phyloP scores from a whole-genome alignment of 768 basidiomycete species.

The Lentinula guzmanii region DNA sequence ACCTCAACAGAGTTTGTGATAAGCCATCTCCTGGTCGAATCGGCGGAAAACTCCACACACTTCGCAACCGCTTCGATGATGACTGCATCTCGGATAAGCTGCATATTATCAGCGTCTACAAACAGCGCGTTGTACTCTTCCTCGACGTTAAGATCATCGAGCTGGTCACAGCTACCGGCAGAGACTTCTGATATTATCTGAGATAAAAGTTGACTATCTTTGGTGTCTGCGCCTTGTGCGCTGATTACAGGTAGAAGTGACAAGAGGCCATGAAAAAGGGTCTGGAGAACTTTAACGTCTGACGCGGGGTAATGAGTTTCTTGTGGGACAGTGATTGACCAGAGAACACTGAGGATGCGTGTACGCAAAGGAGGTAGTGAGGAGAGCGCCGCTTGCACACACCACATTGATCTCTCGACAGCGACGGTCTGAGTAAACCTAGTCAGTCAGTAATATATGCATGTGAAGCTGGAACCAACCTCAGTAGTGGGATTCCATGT shows the following conservation, averaged over 20 bases:
- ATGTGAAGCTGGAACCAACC: constrained; percentile 27
- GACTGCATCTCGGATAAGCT: constrained; percentile 27
- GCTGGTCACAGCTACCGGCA: constrained; percentile 40
- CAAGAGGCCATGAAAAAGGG: constrained; percentile 47
- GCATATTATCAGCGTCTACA: constrained; percentile 29
- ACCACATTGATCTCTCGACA: constrained; percentile 65
- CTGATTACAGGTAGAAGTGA: constrained; percentile 39
- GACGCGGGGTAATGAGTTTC: constrained; percentile 36
- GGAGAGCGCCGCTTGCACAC: constrained; percentile 52
- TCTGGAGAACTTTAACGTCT: constrained; percentile 41
- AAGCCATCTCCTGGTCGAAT: constrained; percentile 42
- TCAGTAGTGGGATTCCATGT: constrained; percentile 54
- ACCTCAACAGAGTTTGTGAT: constrained; percentile 48
- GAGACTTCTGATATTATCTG: constrained; percentile 41
- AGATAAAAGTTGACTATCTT: constrained; percentile 29
- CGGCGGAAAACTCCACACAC: constrained; percentile 45
- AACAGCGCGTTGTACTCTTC: constrained; percentile 41
- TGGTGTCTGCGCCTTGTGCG: constrained; percentile 13
- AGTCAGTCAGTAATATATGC: neutral
- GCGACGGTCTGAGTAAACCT: constrained; percentile 27
- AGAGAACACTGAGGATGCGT: constrained; percentile 42
- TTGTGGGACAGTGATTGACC: constrained; percentile 35
- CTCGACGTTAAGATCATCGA: constrained; percentile 40
- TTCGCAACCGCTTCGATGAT: constrained; percentile 42
- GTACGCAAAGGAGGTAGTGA: constrained; percentile 34